phyloP scores from a whole-genome alignment of 202 grass and related monocot species.

The Panicum hallii region DNA sequence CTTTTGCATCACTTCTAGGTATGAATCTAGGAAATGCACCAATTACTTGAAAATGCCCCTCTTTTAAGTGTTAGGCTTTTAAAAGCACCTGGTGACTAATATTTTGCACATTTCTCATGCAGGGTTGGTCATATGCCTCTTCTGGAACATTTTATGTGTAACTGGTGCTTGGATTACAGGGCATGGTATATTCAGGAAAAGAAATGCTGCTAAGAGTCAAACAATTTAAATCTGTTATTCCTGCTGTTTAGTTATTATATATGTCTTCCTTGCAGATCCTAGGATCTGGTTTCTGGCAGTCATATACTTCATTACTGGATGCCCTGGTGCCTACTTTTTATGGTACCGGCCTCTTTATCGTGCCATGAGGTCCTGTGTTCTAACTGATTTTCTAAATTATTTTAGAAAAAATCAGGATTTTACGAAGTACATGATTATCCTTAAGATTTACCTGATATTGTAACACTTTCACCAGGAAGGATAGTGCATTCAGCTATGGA shows the following conservation, averaged over 20 bases:
- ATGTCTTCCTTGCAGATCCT: constrained; percentile 42
- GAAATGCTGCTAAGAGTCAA: neutral
- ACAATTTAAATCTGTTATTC: neutral
- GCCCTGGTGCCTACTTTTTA: constrained; percentile 62
- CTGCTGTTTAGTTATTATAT: neutral
- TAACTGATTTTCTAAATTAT: neutral
- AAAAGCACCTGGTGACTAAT: neutral
- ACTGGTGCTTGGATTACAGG: constrained; percentile 55
- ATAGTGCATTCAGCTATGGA: constrained; percentile 69
- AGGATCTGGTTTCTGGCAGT: constrained; percentile 70
- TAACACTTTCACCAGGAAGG: constrained; percentile 54
- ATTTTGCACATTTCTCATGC: constrained; percentile 16
- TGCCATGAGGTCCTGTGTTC: constrained; percentile 60
- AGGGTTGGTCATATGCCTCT: constrained; percentile 71
- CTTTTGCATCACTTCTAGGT: constrained; percentile 77
- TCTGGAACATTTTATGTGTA: constrained; percentile 74
- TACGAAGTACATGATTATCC: neutral
- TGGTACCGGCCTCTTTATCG: constrained; percentile 79
- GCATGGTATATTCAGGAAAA: constrained; percentile 23
- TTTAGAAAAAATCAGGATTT: neutral
- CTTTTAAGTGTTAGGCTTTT: neutral
- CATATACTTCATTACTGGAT: constrained; percentile 68
- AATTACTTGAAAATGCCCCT: neutral
- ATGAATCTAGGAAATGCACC: neutral
- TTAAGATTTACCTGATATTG: neutral